Percentiles rank a stretch among this genome's conserved stretches.
Conservation (phyloP, 23 red algal species). For the Agarophyton chilense region DNA sequence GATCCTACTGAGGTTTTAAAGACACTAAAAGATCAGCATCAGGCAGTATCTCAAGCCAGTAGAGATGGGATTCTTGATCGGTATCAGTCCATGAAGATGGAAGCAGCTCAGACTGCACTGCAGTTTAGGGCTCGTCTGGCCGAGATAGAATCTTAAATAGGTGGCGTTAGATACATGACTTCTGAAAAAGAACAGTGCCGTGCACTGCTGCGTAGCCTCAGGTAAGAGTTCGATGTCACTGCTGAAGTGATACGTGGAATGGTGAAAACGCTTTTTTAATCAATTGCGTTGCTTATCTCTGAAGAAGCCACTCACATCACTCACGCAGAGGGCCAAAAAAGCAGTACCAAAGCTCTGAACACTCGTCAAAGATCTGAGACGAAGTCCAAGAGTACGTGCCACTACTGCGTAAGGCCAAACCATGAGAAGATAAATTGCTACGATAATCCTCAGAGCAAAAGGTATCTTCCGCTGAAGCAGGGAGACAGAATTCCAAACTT, state of each 20-base stretch:
- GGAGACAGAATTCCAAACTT: not conserved
- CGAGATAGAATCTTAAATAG: no score
- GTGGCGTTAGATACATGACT: not conserved
- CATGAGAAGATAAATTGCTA: slow-evolving; percentile 32
- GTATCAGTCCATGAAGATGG: slow-evolving; percentile 14
- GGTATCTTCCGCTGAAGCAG: not conserved
- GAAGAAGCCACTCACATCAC: not conserved
- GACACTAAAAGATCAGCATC: not conserved
- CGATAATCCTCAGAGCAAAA: slow-evolving; percentile 24
- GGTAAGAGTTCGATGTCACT: not conserved
- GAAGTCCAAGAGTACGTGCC: slow-evolving; percentile 1
- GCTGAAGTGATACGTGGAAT: slow-evolving; percentile 23
- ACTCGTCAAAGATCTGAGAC: not conserved
- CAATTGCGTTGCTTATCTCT: not conserved
- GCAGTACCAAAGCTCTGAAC: not conserved
- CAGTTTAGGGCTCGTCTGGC: no score
- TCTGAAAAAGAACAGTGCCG: not conserved
- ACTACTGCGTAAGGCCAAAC: slow-evolving; percentile 8
- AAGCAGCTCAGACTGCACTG: not conserved
- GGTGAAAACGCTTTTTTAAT: not conserved
- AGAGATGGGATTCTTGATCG: not conserved
- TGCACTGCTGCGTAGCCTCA: slow-evolving; percentile 15
- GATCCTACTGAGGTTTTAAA: not conserved
- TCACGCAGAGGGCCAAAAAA: not conserved
- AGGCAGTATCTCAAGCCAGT: not conserved